Conservation (phyloP, 495 filamentous ascomycete genomes). For the Aspergillus baeticus region DNA sequence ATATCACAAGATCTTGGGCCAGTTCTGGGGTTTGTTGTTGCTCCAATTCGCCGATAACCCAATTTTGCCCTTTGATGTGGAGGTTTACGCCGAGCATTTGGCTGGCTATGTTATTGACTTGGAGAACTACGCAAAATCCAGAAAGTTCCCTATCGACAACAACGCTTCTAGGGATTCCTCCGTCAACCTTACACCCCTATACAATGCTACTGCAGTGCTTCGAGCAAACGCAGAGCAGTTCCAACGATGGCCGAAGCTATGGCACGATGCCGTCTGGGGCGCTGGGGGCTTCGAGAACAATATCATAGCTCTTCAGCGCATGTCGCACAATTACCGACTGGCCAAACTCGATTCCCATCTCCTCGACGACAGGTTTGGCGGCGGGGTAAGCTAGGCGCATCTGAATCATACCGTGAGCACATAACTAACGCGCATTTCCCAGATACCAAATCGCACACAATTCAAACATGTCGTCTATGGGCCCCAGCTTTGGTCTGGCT, state of each 20-base stretch:
- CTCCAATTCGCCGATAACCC: conserved; percentile 80
- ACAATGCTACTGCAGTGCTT: conserved; percentile 60
- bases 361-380: conserved; percentile 66
- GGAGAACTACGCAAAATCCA: conserved; percentile 59
- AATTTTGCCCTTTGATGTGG: conserved; percentile 80
- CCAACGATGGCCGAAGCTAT: conserved; percentile 66
- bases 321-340: conserved; percentile 70
- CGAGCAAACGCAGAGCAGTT: conserved; percentile 60
- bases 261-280: conserved; percentile 67
- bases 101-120: conserved; percentile 63
- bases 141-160: conserved; percentile 44
- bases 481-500: conserved; percentile 75
- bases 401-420: background rate
- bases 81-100: conserved; percentile 68
- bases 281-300: conserved; percentile 69
- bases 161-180: conserved; percentile 16
- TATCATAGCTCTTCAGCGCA: conserved; percentile 58
- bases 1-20: conserved; percentile 76
- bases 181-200: conserved; percentile 59
- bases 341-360: conserved; percentile 79
- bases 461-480: conserved; percentile 93
- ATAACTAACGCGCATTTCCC: conserved; percentile 14
- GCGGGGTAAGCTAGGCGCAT: conserved; percentile 56
- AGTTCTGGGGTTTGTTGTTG: conserved; percentile 79
- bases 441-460: conserved; percentile 87